Base-by-base conservation (phyloP, 2,329 filamentous ascomycete genomes). In the Chalaropsis thielavioides region DNA sequence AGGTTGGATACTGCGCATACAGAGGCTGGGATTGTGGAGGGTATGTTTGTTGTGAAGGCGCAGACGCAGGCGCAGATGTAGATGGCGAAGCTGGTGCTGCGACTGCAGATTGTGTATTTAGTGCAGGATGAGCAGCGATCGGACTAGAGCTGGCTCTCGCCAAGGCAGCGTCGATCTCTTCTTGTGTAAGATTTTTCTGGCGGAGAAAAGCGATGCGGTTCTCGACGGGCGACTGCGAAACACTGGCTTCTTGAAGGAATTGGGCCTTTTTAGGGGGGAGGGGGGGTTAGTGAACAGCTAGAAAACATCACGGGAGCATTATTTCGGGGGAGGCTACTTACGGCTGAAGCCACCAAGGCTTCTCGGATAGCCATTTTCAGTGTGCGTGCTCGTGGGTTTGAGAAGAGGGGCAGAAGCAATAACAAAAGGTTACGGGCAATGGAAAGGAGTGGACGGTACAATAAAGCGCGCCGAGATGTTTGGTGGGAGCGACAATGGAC, bases 171-270 rank as follows among this genome's bases (percentile, higher is more conserved):
- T 94, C 89, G 71, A 99, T 88, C 76, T 99, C 95, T 76, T 97
- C 92, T 74, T 94, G 89, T 0, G 92, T 97, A 64, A 99, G 82
- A 75, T 99, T 97, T 77, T 99, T 99, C 7, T 92, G 95, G 75
- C 92, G 89, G 22, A 99, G 81, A 71, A 99, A 99, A 8, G 91
- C 88, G 67, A 97, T 83, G 69, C 90, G 86, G 76, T 94, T 96
- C 72, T 97, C 94, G 68, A 96, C 78, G n/a, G 94, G 88, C 4
- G 94, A 92, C 10, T 85, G 84, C 44, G 90, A 85, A 70, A 99
- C 92, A 62, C 87, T 95, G 11, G 94, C 92, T 74, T 99, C 94
- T 77, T 95, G 90, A 67, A 99, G 85, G 76, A 99, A 58, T 58
- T 58, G 51, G 27, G 51, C 17, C 90, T 92, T 72, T 54, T 40